A percentile compares a stretch with the other conserved stretches of the same genome.
Conservation (phyloP, 208 protist genomes). For the Acanthamoeba triangularis region DNA sequence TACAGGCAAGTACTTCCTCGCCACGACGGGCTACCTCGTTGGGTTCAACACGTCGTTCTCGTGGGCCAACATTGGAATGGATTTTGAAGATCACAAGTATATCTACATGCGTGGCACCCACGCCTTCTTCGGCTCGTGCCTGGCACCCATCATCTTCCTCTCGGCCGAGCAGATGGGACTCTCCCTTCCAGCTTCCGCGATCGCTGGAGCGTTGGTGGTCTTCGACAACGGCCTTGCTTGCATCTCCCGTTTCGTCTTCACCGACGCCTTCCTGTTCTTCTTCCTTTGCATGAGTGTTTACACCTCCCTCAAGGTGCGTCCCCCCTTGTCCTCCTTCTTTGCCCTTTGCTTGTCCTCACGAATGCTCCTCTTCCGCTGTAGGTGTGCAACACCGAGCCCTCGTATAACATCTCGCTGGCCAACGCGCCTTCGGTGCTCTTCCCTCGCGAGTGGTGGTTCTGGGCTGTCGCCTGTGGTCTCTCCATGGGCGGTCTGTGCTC, state of each 20-base stretch:
- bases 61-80: constrained; percentile 56
- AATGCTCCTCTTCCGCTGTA: background rate
- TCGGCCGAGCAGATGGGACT: constrained; percentile 43
- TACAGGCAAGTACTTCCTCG: constrained; percentile 66
- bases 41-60: constrained; percentile 48
- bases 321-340: background rate
- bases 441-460: constrained; percentile 66
- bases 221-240: constrained; percentile 40
- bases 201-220: constrained; percentile 12
- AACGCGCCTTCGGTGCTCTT: constrained; percentile 38
- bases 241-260: constrained; percentile 70
- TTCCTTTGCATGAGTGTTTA: constrained; percentile 56
- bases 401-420: constrained; percentile 38
- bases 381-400: constrained; percentile 51
- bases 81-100: constrained; percentile 52
- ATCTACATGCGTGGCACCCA: constrained; percentile 59
- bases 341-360: background rate
- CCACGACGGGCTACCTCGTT: constrained; percentile 25
- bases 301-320: constrained; percentile 40
- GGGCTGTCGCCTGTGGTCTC: constrained; percentile 1
- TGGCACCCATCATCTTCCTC: constrained; percentile 56
- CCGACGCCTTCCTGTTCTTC: constrained; percentile 66
- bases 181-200: constrained; percentile 22
- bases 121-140: constrained; percentile 14
- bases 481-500: constrained; percentile 66